Base-by-base conservation (phyloP, 164 flowering plant genomes). In the Magnolia kwangsiensis region DNA sequence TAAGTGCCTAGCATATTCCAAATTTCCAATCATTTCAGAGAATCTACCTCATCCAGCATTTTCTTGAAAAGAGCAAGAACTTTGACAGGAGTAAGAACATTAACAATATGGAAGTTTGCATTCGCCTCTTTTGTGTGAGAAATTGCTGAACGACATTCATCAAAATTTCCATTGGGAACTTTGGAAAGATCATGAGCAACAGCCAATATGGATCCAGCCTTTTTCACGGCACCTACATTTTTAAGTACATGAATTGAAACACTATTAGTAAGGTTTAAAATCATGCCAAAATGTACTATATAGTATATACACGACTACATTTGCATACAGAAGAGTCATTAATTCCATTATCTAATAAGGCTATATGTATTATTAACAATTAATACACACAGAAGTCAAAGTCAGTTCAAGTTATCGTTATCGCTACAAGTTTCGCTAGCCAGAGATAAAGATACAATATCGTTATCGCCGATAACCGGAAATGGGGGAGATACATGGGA, bases 1-100 rank as follows among this genome's bases (percentile, higher is more conserved):
- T 37, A 37, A 37, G 45, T n/a, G 7, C 31, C 23, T 1, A 19
- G 1, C 31, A 76, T 50, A 51, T 67, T 37, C 45, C 45, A 37
- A 37, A 37, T 37, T 37, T 58, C 16, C 23, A 63, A 68, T 59
- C 51, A 72, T 51, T 24, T 7, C 50, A 49, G 24, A 66, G 59
- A 0, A 61, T 37, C 20, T 86, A 96, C 98, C 99, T 90, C 90
- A 84, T 94, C 92, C 63, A 63, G 51, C 88, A 96, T 91, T 82
- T 82, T 89, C 80, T 80, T 86, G 76, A 94, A 92, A 68, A 96
- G 93, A 50, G 75, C 73, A 50, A 90, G 86, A 72, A 90, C 94
- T 67, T 66, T 75, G 51, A 76, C 79, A 68, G 98, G 92, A 75
- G 86, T 88, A 55, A 96, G 81, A 75, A 83, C 74, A 72, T 83